Percentiles rank a stretch among this genome's conserved stretches.
Evolutionary conservation across 352 stramenopile genomes (phyloP).

Genomic region (Globisporangium orthogonon): DNA sequence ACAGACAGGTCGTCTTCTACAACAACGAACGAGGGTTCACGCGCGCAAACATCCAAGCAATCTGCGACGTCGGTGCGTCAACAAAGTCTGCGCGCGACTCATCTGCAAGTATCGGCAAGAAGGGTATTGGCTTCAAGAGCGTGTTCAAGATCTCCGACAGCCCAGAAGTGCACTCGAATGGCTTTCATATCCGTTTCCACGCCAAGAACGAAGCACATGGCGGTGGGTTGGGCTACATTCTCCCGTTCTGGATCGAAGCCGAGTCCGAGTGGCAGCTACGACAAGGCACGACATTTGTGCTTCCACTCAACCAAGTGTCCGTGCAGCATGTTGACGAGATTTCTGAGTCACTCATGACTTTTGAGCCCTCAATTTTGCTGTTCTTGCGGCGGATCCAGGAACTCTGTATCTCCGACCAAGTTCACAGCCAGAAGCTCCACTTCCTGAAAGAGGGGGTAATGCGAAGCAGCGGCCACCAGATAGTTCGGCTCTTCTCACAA

Average conservation of each 20-base stretch:
- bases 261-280: slow-evolving; percentile 27
- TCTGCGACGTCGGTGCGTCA: slow-evolving; percentile 84
- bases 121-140: slow-evolving; percentile 90
- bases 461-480: slow-evolving; percentile 11
- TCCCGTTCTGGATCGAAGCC: slow-evolving; percentile 74
- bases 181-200: slow-evolving; percentile 80
- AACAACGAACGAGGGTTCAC: slow-evolving; percentile 86
- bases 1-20: slow-evolving; percentile 60
- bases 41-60: slow-evolving; percentile 66
- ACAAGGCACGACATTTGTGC: slow-evolving; percentile 62
- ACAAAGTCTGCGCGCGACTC: slow-evolving; percentile 39
- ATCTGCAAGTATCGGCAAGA: slow-evolving; percentile 79
- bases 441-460: slow-evolving; percentile 34
- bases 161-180: slow-evolving; percentile 85
- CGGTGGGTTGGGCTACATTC: slow-evolving; percentile 63
- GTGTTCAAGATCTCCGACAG: slow-evolving; percentile 85
- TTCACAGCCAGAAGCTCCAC: slow-evolving; percentile 21
- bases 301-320: slow-evolving; percentile 60
- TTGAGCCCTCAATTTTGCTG: slow-evolving; percentile 75
- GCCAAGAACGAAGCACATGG: slow-evolving; percentile 35
- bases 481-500: slow-evolving; percentile 35
- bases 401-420: slow-evolving; percentile 44
- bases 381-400: slow-evolving; percentile 71
- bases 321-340: slow-evolving; percentile 40
- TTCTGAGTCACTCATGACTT: slow-evolving; percentile 49